Base-by-base conservation (phyloP, 768 basidiomycete genomes). In the Megacollybia marginata region DNA sequence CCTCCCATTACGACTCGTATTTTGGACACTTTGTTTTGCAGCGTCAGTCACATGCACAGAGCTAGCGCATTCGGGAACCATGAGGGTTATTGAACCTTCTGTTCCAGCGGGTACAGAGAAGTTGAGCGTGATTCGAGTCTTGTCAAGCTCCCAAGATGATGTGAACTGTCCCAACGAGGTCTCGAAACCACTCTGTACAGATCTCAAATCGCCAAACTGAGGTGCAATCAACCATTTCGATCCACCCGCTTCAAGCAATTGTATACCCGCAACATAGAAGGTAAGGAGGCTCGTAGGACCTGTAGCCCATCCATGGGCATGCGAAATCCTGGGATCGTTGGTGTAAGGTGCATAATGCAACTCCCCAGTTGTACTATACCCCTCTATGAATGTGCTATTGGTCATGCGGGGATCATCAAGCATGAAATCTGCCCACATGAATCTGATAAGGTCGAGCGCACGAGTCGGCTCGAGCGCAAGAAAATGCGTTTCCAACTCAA, bases 401-500 rank as follows among this genome's bases (percentile, higher is more conserved):
- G 38, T 40, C 38, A 65, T 50, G 33, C 64, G 64, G 28, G 66
- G 67, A 55, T 40, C 38, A 18, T 64, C 63, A n/a, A 69, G 58
- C 64, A 68, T 67, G 54, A 65, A 69, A 8, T 67, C 68, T 15
- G 15, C 18, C 68, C 68, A 69, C 47, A 64, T 61, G 11, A 64
- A 61, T 8, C 55, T 54, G 4, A 68, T 55, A 7, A 69, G 59
- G 38, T 67, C 65, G 62, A 69, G 60, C 0, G 68, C 68, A 10
- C 56, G 54, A 0, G 47, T 59, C 44, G 65, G 65, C 48, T 68
- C 62, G 2, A 62, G 63, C 10, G 64, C 53, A 10, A 47, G 55
- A 47, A 69, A 69, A 48, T 69, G 68, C 5, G 66, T 65, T 57
- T 66, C 64, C 4, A 67, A 53, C 66, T 69, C 67, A n/a, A 66